phyloP scores from a whole-genome alignment of 495 filamentous ascomycete species.

The Xanthoparmelia taractica region DNA sequence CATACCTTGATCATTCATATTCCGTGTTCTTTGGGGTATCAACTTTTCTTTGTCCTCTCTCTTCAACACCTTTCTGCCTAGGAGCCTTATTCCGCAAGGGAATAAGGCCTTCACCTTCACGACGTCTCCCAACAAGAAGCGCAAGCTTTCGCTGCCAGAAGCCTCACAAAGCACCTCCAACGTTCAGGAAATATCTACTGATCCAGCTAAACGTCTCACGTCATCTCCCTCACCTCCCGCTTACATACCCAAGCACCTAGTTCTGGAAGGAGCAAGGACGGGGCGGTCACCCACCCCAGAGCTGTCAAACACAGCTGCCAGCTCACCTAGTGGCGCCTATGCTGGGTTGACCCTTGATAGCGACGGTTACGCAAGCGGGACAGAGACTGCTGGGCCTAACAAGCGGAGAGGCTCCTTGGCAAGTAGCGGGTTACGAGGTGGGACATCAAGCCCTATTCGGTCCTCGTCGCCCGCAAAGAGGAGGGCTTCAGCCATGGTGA shows the following conservation, averaged over 20 bases:
- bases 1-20: not conserved
- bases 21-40: not conserved
- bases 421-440: constrained; percentile 12
- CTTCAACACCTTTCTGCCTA: not conserved
- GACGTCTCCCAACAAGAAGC: constrained; percentile 30
- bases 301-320: constrained; percentile 32
- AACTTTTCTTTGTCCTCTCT: not conserved
- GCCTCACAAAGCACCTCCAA: constrained; percentile 2
- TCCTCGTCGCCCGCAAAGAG: constrained; percentile 29
- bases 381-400: constrained; percentile 27
- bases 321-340: constrained; percentile 66
- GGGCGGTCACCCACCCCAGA: constrained; percentile 25
- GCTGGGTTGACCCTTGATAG: constrained; percentile 60
- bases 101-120: constrained; percentile 27
- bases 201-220: constrained; percentile 8
- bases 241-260: constrained; percentile 21
- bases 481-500: constrained; percentile 27
- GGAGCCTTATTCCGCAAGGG: constrained; percentile 27
- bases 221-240: constrained; percentile 17
- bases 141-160: constrained; percentile 27
- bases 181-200: constrained; percentile 9
- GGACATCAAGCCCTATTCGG: constrained; percentile 15
- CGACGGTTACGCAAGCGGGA: constrained; percentile 48
- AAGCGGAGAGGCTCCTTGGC: constrained; percentile 17
- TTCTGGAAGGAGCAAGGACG: constrained; percentile 15